Evolutionary conservation across 768 basidiomycete species (phyloP).

Genomic region (Lepiota subincarnata): DNA sequence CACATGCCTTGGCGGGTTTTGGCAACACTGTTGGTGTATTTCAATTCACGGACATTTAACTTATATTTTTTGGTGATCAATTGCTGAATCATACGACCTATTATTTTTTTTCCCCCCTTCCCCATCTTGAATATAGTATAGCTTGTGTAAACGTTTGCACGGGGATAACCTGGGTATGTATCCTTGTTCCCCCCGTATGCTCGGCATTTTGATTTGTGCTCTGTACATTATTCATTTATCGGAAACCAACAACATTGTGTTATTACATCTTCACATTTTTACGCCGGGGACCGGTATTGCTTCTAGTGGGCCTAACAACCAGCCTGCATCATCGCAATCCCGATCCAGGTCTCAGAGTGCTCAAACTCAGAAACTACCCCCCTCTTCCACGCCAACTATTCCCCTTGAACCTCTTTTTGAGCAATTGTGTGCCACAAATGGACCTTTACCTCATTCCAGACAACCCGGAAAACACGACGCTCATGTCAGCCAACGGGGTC

Average conservation of each 20-base stretch:
- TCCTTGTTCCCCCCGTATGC: background rate
- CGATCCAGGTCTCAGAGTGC: background rate
- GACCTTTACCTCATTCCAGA: conserved; percentile 50
- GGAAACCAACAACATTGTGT: background rate
- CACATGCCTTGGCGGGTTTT: conserved; percentile 64
- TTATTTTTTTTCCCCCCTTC: background rate
- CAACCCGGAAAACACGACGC: conserved; percentile 43
- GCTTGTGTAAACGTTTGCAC: conserved; percentile 11
- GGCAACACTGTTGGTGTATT: conserved; percentile 74
- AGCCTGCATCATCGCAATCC: background rate
- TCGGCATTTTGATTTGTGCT: background rate
- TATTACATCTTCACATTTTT: background rate
- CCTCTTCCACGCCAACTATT: too few relatives aligned
- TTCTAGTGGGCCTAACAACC: background rate
- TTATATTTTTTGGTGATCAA: conserved; percentile 1
- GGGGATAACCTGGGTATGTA: background rate
- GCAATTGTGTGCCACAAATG: conserved; percentile 25
- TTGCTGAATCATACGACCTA: background rate
- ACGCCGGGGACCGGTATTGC: background rate
- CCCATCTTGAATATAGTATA: conserved; percentile 1
- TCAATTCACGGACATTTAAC: conserved; percentile 25
- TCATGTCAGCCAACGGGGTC: conserved; percentile 48
- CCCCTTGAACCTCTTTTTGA: too few relatives aligned
- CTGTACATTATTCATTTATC: conserved; percentile 2
- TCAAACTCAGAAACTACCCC: too few relatives aligned